Percentiles rank a stretch among this genome's conserved stretches.
Evolutionary conservation across 805 yeast species (phyloP).

Genomic region (Wickerhamiella shivajii): DNA sequence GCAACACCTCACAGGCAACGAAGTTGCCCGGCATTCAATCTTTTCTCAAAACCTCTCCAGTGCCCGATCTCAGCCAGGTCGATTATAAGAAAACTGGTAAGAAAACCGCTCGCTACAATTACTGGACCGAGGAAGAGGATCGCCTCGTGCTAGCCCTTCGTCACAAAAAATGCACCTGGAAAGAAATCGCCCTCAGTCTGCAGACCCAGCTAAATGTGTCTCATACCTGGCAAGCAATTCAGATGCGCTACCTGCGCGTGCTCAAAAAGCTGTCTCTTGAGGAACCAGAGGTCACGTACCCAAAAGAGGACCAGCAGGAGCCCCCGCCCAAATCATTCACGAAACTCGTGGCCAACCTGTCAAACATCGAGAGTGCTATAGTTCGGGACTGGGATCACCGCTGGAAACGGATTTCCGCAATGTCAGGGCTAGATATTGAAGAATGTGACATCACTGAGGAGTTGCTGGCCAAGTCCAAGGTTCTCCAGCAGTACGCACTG

Average conservation of each 20-base stretch:
- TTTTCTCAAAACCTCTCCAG: too few relatives aligned
- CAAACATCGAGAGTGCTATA: background rate
- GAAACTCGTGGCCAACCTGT: background rate
- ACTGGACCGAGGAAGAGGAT: slow-evolving; percentile 6
- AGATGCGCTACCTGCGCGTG: slow-evolving; percentile 32
- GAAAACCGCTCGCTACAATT: slow-evolving; percentile 8
- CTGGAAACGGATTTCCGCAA: slow-evolving; percentile 4
- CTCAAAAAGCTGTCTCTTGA: slow-evolving; percentile 21
- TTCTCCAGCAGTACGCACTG: too few relatives aligned
- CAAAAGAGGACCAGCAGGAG: slow-evolving; percentile 9
- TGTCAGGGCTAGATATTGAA: background rate
- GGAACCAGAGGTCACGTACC: background rate
- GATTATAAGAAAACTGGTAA: too few relatives aligned
- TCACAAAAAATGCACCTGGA: slow-evolving; percentile 5
- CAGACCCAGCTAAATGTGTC: slow-evolving; percentile 19
- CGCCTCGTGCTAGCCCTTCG: slow-evolving; percentile 1
- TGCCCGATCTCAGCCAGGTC: too few relatives aligned
- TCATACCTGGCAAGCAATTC: slow-evolving; percentile 32
- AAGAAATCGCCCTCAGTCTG: slow-evolving; percentile 24
- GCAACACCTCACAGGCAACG: too few relatives aligned
- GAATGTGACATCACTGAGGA: background rate
- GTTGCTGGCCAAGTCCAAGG: too few relatives aligned
- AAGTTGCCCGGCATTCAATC: too few relatives aligned
- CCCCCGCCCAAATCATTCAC: background rate
- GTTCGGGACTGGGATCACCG: slow-evolving; percentile 3